phyloP scores from a whole-genome alignment of 2,329 filamentous ascomycete genomes.

The Beauveria scarabaeidicola region DNA sequence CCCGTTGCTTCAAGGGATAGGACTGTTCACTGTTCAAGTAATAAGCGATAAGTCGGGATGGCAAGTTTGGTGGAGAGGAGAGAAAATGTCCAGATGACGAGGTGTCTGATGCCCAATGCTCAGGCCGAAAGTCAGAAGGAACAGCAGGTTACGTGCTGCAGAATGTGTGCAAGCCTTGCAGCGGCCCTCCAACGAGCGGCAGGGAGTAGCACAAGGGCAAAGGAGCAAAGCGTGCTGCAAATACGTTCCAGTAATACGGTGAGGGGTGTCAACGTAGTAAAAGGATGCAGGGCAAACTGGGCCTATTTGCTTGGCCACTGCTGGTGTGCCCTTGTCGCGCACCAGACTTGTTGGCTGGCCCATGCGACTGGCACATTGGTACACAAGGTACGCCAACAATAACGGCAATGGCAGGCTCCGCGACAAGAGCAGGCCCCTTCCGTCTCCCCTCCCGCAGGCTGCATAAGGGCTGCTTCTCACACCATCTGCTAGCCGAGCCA shows the following conservation, averaged over 20 bases:
- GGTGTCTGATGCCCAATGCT: conserved; percentile 4
- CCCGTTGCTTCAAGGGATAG: neutral
- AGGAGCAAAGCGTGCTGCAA: neutral
- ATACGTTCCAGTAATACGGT: neutral
- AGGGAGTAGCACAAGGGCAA: conserved; percentile 1
- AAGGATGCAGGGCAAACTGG: neutral
- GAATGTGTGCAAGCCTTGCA: neutral
- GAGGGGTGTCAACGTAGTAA: conserved; percentile 4
- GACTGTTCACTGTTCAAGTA: neutral
- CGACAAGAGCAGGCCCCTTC: neutral
- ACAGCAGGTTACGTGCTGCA: neutral
- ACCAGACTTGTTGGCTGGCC: conserved; percentile 5
- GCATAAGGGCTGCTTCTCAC: conserved; percentile 4
- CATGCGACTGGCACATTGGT: neutral
- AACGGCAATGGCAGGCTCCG: neutral
- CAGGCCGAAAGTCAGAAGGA: neutral
- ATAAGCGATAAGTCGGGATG: neutral
- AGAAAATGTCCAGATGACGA: conserved; percentile 2
- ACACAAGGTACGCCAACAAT: neutral
- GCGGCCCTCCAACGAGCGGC: neutral
- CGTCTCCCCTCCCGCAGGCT: conserved; percentile 8
- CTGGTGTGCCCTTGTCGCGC: neutral
- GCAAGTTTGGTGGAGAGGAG: conserved; percentile 4
- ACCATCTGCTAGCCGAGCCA: conserved; percentile 9
- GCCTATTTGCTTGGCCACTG: neutral